Conservation (phyloP, 2,329 filamentous ascomycete genomes). For the Aureobasidium zeae region DNA sequence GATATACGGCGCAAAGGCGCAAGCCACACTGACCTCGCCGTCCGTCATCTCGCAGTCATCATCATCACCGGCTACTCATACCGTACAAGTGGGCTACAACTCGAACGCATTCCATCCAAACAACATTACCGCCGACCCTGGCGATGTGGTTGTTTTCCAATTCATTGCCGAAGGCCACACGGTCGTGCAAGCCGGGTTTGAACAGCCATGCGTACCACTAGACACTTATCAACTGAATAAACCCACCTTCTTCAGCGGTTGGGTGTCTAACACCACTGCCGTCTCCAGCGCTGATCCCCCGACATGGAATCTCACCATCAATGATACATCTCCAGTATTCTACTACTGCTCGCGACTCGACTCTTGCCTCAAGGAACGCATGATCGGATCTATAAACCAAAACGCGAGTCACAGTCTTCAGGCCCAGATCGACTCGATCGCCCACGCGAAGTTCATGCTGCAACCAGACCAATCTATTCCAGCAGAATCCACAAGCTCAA, state of each 20-base stretch:
- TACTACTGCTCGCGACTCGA: constrained; percentile 60
- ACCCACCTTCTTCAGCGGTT: constrained; percentile 22
- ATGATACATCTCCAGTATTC: constrained; percentile 55
- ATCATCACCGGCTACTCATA: constrained; percentile 21
- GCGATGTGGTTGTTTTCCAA: constrained; percentile 35
- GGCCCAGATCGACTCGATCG: constrained; percentile 21
- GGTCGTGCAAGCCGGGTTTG: constrained; percentile 34
- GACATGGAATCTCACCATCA: constrained; percentile 37
- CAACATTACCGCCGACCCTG: constrained; percentile 29
- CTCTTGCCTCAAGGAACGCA: constrained; percentile 56
- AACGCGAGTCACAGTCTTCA: constrained; percentile 25
- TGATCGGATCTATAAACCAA: constrained; percentile 70
- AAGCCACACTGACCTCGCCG: no score
- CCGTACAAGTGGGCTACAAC: constrained; percentile 30
- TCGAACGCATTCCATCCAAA: constrained; percentile 31
- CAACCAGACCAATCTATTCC: constrained; percentile 34
- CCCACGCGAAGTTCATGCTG: constrained; percentile 25
- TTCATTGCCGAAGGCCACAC: constrained; percentile 38
- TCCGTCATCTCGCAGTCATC: no score
- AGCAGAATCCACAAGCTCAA: constrained; percentile 26
- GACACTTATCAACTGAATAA: constrained; percentile 20
- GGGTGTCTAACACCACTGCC: constrained; percentile 18
- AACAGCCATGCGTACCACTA: constrained; percentile 34
- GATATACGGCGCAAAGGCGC: constrained; percentile 1
- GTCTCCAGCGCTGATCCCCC: constrained; percentile 13